A percentile compares a stretch with the other conserved stretches of the same genome.
These are phyloP conservation scores for Gossypium ekmanianum DNA, from an alignment of 345 rosid genomes.

Conservation along the genomic window DNA sequence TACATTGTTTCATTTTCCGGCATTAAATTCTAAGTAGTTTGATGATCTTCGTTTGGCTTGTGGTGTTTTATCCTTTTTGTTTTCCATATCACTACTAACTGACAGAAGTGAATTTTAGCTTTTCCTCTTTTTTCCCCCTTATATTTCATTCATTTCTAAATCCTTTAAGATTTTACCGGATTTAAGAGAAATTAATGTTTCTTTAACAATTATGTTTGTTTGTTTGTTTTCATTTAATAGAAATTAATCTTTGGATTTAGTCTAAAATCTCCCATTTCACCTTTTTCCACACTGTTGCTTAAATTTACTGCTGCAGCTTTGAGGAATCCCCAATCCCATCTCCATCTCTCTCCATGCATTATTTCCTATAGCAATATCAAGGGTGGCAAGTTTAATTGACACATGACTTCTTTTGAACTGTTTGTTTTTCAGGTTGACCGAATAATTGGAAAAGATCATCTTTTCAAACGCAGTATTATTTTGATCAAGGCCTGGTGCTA, in stretches of 20 bases:
- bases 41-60: not conserved
- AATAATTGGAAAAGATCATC: conserved; percentile 64
- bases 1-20: not conserved
- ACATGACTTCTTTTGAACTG: conserved; percentile 3
- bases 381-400: not conserved
- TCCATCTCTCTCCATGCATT: not conserved
- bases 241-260: not conserved
- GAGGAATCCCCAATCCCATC: not conserved
- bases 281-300: not conserved
- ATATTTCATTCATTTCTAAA: too few relatives aligned
- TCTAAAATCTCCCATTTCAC: not conserved
- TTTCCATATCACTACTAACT: not conserved
- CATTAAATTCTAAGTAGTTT: not conserved
- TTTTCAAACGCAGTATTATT: conserved; percentile 75
- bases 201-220: not conserved
- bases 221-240: not conserved
- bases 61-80: not conserved
- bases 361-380: not conserved
- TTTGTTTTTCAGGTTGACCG: conserved; percentile 55
- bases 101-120: not conserved
- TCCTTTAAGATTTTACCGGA: not conserved
- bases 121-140: too few relatives aligned
- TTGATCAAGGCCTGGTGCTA: conserved; percentile 93
- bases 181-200: not conserved
- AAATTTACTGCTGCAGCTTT: not conserved